Percentiles rank a stretch among this genome's conserved stretches.
Evolutionary conservation across 73 alveolate species (phyloP).

Genomic region (Urostyla sp.): DNA sequence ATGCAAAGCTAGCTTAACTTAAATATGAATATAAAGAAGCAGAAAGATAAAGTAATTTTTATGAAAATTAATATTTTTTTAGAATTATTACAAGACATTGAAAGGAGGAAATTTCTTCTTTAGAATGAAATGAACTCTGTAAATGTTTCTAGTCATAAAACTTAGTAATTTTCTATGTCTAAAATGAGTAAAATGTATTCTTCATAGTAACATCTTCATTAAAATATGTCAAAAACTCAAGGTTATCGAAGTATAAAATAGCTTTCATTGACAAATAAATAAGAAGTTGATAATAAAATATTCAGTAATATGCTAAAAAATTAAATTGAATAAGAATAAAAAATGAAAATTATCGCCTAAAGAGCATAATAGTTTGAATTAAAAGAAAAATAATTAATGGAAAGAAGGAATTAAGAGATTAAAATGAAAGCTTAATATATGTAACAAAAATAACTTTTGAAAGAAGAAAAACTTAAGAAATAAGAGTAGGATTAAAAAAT

Average conservation of each 20-base stretch:
- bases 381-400: background rate
- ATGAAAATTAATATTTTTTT: background rate
- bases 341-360: background rate
- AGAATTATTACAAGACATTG: conserved; percentile 17
- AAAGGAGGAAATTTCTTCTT: background rate
- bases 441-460: background rate
- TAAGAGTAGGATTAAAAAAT: background rate
- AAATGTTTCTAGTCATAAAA: too few relatives aligned
- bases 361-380: background rate
- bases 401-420: conserved; percentile 12
- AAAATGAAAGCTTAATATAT: background rate
- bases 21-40: conserved; percentile 22
- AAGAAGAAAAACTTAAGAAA: conserved; percentile 12
- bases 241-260: too few relatives aligned
- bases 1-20: conserved; percentile 4
- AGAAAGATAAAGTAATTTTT: conserved; percentile 7
- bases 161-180: background rate
- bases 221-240: too few relatives aligned
- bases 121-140: background rate
- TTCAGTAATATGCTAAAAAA: conserved; percentile 7
- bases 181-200: background rate
- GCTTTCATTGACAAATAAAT: too few relatives aligned
- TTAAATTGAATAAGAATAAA: conserved; percentile 1
- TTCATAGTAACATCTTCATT: background rate
- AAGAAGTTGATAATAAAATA: conserved; percentile 1